phyloP scores from a whole-genome alignment of 176 grass and related monocot genomes.

The Themeda triandra region DNA sequence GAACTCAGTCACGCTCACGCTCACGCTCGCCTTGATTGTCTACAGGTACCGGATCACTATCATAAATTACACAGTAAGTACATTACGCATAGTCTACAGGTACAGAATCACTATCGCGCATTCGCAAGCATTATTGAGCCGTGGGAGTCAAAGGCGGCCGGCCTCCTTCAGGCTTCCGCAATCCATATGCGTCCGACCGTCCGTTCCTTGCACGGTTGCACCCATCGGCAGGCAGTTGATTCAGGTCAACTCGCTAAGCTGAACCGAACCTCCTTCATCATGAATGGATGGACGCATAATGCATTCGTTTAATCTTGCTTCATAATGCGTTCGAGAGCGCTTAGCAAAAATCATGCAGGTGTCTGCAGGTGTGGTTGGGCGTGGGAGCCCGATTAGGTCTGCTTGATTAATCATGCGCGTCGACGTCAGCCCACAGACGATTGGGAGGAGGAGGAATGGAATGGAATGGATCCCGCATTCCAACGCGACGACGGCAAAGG shows the following conservation, averaged over 20 bases:
- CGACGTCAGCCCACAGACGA: slow-evolving; percentile 17
- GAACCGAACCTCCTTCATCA: background rate
- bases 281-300: background rate
- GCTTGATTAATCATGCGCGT: slow-evolving; percentile 24
- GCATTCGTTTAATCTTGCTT: too few relatives aligned
- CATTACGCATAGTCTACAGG: background rate
- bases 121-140: background rate
- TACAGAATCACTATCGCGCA: background rate
- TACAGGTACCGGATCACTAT: background rate
- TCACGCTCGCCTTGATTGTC: background rate
- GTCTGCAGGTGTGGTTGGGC: background rate
- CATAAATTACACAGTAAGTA: background rate
- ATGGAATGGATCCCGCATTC: background rate
- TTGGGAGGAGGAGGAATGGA: background rate
- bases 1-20: background rate
- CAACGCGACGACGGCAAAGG: background rate
- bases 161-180: background rate
- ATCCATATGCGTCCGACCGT: too few relatives aligned
- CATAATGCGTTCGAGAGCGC: too few relatives aligned
- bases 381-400: slow-evolving; percentile 28
- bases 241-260: slow-evolving; percentile 22
- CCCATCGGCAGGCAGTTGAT: background rate
- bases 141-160: slow-evolving; percentile 8
- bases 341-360: background rate
- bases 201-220: background rate